Base-by-base conservation (phyloP, 306 rosid species). In the Trifolium subterraneum region DNA sequence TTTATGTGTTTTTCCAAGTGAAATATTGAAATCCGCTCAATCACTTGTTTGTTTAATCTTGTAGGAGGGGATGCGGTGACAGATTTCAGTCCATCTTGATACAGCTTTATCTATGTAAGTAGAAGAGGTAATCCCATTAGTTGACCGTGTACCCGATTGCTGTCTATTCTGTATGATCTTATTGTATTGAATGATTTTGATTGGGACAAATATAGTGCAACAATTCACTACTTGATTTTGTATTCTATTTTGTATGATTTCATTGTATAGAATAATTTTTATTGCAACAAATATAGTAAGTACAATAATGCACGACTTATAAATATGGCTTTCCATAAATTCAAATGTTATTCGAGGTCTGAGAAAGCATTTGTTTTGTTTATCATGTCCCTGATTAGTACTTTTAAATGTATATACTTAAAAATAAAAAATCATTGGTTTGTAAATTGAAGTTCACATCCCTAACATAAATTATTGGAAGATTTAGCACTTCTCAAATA, bases 21-120 rank as follows among this genome's bases (percentile, higher is more conserved):
- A 62, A 41, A 60, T 39, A 39, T 54, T 72, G 13, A 77, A 59
- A 52, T 71, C 69, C 41, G 65, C 70, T 60, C 35, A 29, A 20
- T 50, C 31, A 20, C 13, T 3, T 54, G 44, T 68, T 23, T 27
- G 14, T 22, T 69, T 39, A 42, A 59, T 25, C 10, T 55, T 80
- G 55, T 44, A 54, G 68, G 74, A 64, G 51, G 45, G 45, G 27
- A 44, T 81, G 74, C 70, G 33, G 35, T 70, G 64, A 54, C 55
- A 33, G 52, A 48, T 56, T 58, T 64, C 77, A 48, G 64, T 29
- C 64, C 62, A 63, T 52, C 16, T 54, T 55, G 64, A 55, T 29
- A 54, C 48, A 48, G 69, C 59, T 25, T 68, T 65, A 18, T 64
- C 68, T 35, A 19, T 56, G 70, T 71, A 50, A 68, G 45, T 48